Percentiles rank a stretch among this genome's conserved stretches.
Conservation (phyloP, 805 yeast species). For the Barnettozyma populi region DNA sequence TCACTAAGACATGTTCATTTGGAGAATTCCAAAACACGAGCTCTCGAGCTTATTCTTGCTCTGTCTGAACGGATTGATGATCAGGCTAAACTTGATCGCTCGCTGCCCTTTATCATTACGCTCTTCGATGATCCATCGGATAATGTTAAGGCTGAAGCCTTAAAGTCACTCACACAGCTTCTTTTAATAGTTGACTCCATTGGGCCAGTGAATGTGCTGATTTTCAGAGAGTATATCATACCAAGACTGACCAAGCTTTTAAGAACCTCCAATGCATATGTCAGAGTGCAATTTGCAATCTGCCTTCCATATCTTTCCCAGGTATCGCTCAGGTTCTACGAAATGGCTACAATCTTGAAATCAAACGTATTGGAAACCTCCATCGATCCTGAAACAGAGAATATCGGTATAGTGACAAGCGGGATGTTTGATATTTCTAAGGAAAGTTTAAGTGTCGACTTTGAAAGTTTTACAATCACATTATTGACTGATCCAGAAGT, state of each 20-base stretch:
- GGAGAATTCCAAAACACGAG: constrained; percentile 56
- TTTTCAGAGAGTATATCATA: constrained; percentile 77
- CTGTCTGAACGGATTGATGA: constrained; percentile 74
- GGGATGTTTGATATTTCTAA: constrained; percentile 34
- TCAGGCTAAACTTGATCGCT: constrained; percentile 79
- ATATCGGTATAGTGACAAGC: constrained; percentile 29
- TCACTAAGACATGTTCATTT: constrained; percentile 55
- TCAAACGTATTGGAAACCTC: constrained; percentile 29
- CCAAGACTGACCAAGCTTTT: constrained; percentile 57
- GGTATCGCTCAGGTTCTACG: constrained; percentile 57
- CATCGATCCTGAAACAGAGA: constrained; percentile 42
- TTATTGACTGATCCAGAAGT: constrained; percentile 66
- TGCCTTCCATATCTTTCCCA: constrained; percentile 70
- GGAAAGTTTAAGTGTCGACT: constrained; percentile 41
- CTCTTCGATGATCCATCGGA: constrained; percentile 64
- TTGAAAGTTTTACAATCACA: constrained; percentile 60
- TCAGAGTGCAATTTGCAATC: constrained; percentile 64
- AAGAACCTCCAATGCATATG: constrained; percentile 36
- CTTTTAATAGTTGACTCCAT: constrained; percentile 56
- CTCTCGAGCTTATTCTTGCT: constrained; percentile 71
- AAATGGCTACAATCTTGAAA: constrained; percentile 49
- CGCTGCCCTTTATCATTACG: constrained; percentile 73
- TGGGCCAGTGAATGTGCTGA: constrained; percentile 66
- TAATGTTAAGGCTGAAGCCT: constrained; percentile 61
- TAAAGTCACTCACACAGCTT: constrained; percentile 63